Conservation (phyloP, 2,329 filamentous ascomycete species). For the Ascomycota sp. region DNA sequence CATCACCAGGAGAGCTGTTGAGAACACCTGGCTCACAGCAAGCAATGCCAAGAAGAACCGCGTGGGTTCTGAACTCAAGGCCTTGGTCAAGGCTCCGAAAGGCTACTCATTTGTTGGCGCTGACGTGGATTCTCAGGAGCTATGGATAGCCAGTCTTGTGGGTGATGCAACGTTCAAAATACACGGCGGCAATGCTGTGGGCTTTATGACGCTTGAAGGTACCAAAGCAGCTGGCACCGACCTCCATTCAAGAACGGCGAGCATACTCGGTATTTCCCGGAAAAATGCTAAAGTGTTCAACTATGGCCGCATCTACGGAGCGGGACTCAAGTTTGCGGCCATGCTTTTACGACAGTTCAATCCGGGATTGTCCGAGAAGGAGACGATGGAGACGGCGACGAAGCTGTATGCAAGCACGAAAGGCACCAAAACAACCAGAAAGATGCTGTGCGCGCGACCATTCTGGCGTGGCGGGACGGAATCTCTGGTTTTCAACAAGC, state of each 20-base stretch:
- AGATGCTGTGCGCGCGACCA: conserved; percentile 45
- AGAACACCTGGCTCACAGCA: conserved; percentile 96
- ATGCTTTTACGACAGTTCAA: conserved; percentile 89
- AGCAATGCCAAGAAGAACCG: conserved; percentile 93
- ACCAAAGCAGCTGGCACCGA: conserved; percentile 89
- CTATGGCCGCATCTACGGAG: conserved; percentile 97
- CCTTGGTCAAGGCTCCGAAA: conserved; percentile 80
- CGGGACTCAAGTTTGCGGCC: conserved; percentile 79
- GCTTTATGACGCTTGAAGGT: conserved; percentile 97
- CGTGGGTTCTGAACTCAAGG: conserved; percentile 89
- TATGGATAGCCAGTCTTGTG: conserved; percentile 93
- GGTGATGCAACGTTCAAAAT: conserved; percentile 89
- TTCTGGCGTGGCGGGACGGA: conserved; percentile 97
- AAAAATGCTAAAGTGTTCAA: conserved; percentile 98
- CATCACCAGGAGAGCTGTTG: conserved; percentile 79
- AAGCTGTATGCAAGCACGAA: conserved; percentile 81
- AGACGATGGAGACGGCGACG: conserved; percentile 57
- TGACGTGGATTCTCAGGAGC: conserved; percentile 89
- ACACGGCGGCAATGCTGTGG: conserved; percentile 90
- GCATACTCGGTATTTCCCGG: conserved; percentile 78
- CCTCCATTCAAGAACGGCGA: conserved; percentile 79
- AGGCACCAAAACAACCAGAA: conserved; percentile 64
- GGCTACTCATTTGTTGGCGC: conserved; percentile 91
- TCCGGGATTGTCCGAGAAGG: conserved; percentile 54
- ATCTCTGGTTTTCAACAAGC: conserved; percentile 92